Base-by-base conservation (phyloP, 1,139 yeast species). In the Diutina mesorugosa region DNA sequence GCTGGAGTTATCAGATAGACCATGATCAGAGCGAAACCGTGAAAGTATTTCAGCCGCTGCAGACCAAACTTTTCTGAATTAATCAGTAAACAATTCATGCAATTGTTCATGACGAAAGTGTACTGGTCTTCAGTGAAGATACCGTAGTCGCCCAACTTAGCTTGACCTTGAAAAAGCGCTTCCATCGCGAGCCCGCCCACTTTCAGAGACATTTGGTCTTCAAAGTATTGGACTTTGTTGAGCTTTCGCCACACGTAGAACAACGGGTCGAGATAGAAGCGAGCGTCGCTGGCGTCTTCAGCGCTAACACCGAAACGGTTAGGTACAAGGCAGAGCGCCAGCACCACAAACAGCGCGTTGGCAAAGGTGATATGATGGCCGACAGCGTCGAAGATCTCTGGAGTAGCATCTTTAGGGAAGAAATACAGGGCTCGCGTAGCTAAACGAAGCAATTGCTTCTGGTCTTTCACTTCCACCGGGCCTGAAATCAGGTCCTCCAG, bases 241-340 rank as follows among this genome's bases (percentile, higher is more conserved):
- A 83, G 74, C 47, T 85, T 79, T 4, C 78, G 66, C 97, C 97
- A 90, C 57, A 89, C 70, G 62, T 87, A 83, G 63, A 88, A 89
- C 18, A 89, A 67, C 1, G 90, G 72, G 0, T 91, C 83, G 16
- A 85, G 65, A 62, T 84, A 84, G 60, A 80, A 72, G 57, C 85
- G 75, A 5, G 76, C 18, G 10, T 50, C 53, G 16, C 28, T 30
- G 26, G 26, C 47, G 1, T 45, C 47, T 14, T 9, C 26, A 16
- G 41, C 53, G 1, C 64, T 67, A n/a, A 7, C 16, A 8, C 69
- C 69, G 54, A 68, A 67, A 1, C 62, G 58, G 6, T 65, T 61
- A 0, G 93, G 93, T 32, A 85, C 68, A 55, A 81, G 64, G 1
- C 82, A 73, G 66, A 88, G 71, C 21, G 85, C 77, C 38, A 85